Evolutionary conservation across 2,329 filamentous ascomycete species (phyloP).

Genomic region (Neonectria faginata): DNA sequence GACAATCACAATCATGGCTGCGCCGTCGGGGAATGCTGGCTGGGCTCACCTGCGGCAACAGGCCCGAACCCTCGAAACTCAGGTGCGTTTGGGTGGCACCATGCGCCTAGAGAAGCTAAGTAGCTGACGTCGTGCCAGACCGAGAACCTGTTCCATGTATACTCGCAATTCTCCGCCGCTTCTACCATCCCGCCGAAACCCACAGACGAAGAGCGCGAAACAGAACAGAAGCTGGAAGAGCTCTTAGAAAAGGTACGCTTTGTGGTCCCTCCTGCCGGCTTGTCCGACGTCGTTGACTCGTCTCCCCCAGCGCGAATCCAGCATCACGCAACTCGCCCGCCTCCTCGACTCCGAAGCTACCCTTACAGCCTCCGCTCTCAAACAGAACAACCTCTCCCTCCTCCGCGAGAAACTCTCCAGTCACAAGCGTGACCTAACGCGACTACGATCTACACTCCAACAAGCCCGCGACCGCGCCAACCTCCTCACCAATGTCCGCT

Average conservation of each 20-base stretch:
- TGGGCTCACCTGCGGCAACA: slow-evolving; percentile 97
- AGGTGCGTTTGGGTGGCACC: slow-evolving; percentile 67
- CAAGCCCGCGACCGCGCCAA: slow-evolving; percentile 89
- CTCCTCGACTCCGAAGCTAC: slow-evolving; percentile 93
- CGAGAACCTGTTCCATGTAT: slow-evolving; percentile 83
- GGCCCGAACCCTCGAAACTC: slow-evolving; percentile 86
- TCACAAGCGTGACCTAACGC: slow-evolving; percentile 84
- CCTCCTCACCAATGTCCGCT: slow-evolving; percentile 88
- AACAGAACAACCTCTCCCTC: slow-evolving; percentile 93
- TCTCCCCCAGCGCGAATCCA: slow-evolving; percentile 75
- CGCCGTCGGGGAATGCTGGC: slow-evolving; percentile 69
- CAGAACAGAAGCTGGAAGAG: slow-evolving; percentile 85
- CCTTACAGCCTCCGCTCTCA: slow-evolving; percentile 90
- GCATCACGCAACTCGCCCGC: slow-evolving; percentile 84
- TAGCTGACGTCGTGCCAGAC: slow-evolving; percentile 67
- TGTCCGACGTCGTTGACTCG: slow-evolving; percentile 27
- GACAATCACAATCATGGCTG: slow-evolving; percentile 57
- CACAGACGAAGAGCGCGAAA: slow-evolving; percentile 83
- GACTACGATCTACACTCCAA: slow-evolving; percentile 78
- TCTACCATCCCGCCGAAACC: slow-evolving; percentile 84
- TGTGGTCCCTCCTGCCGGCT: slow-evolving; percentile 1
- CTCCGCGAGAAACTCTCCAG: slow-evolving; percentile 91
- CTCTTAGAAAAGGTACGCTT: slow-evolving; percentile 79
- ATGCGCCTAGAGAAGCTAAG: slow-evolving; percentile 28
- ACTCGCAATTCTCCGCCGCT: slow-evolving; percentile 89